phyloP scores from a whole-genome alignment of 1,284 basidiomycete genomes.

The Ustilago curta region DNA sequence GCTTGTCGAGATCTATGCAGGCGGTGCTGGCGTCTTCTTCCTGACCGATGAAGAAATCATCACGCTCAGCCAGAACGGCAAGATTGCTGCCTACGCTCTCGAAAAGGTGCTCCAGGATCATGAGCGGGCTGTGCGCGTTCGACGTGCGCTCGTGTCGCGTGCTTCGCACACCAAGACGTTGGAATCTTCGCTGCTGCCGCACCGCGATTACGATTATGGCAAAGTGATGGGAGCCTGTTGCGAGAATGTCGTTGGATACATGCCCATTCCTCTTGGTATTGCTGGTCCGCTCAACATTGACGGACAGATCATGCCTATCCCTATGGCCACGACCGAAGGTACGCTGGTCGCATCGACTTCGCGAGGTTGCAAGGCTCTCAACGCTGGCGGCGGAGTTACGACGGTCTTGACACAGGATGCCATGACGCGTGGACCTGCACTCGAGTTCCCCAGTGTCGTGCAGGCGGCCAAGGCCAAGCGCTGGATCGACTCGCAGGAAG shows the following conservation, averaged over 20 bases:
- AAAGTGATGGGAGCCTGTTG: conserved; percentile 97
- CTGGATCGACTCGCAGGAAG: conserved; percentile 89
- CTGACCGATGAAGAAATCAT: conserved; percentile 94
- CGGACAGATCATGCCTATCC: conserved; percentile 85
- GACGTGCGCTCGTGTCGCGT: conserved; percentile 91
- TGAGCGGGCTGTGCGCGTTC: conserved; percentile 86
- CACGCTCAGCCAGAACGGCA: conserved; percentile 87
- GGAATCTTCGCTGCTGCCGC: conserved; percentile 85
- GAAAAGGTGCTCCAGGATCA: conserved; percentile 91
- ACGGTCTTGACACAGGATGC: conserved; percentile 93
- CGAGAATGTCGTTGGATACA: conserved; percentile 98
- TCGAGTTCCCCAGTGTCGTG: conserved; percentile 88
- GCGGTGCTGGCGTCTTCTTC: conserved; percentile 74
- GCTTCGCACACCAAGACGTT: conserved; percentile 86
- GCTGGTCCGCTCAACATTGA: conserved; percentile 96
- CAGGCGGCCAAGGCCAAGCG: conserved; percentile 85
- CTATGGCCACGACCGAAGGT: conserved; percentile 99
- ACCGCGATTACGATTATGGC: conserved; percentile 90
- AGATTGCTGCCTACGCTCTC: conserved; percentile 91
- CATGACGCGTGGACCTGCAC: conserved; percentile 98
- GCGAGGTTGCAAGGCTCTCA: conserved; percentile 96
- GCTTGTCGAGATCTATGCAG: conserved; percentile 86
- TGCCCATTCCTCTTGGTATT: conserved; percentile 94
- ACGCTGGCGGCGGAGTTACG: conserved; percentile 92
- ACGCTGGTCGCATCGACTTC: conserved; percentile 97